Conservation (phyloP, 192 early-diverging fungal genomes). For the Spizellomyces sp. region DNA sequence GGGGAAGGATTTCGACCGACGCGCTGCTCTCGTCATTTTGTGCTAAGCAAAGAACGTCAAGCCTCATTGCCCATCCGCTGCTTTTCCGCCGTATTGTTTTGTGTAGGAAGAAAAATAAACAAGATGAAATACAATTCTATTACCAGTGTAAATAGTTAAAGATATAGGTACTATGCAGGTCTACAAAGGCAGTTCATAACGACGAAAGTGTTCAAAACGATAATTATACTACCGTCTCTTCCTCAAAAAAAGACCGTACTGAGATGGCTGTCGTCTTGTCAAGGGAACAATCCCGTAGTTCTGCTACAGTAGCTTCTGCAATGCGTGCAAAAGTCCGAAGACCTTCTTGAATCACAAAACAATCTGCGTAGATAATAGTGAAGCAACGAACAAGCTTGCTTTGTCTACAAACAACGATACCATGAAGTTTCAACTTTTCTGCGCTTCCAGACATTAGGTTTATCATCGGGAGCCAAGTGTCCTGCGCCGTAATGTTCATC, state of each 20-base stretch:
- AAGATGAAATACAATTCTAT: too few relatives aligned
- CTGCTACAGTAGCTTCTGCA: slow-evolving; percentile 4
- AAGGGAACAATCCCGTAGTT: slow-evolving; percentile 30
- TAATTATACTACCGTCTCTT: slow-evolving; percentile 23
- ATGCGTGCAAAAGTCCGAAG: slow-evolving; percentile 13
- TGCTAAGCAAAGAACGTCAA: too few relatives aligned
- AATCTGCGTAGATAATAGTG: slow-evolving; percentile 14
- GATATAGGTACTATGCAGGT: too few relatives aligned
- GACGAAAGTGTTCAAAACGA: not conserved
- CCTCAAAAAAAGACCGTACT: slow-evolving; percentile 28
- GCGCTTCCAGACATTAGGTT: slow-evolving; percentile 25
- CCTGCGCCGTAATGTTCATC: slow-evolving; percentile 4
- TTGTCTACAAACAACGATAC: not conserved
- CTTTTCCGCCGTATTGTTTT: too few relatives aligned
- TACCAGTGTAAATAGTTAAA: too few relatives aligned
- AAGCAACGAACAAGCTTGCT: not conserved
- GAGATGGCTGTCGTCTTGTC: slow-evolving; percentile 21
- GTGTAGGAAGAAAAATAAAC: too few relatives aligned
- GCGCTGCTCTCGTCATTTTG: too few relatives aligned
- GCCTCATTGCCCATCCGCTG: too few relatives aligned
- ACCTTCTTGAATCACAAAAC: slow-evolving; percentile 34
- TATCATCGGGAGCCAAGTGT: slow-evolving; percentile 15
- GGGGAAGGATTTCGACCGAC: too few relatives aligned
- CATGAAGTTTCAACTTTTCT: slow-evolving; percentile 7
- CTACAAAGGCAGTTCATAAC: too few relatives aligned